Evolutionary conservation across 768 basidiomycete species (phyloP), one percentile per base, ranked within the genome.

Genomic region (Pleurotus sapidus): DNA sequence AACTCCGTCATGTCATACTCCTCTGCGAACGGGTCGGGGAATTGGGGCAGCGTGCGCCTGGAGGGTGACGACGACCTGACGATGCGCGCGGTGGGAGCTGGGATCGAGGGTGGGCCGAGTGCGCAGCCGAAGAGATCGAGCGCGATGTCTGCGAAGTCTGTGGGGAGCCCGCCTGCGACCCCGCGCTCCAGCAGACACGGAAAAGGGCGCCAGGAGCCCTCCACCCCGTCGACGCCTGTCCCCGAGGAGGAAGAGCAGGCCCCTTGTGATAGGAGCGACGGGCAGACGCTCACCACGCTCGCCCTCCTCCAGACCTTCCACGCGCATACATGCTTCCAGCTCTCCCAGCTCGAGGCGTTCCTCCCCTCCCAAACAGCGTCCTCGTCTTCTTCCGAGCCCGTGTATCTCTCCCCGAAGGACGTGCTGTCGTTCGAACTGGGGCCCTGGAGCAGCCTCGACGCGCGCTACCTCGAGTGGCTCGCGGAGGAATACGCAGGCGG

Each of bases 401-500:
- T 84, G 9, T 64, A 65, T 25, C 68, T 92, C 15, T 76, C 80
- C 1, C 82, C 89, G 9, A 83, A 78, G 62, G 88, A 91, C 58
- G 73, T 93, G 6, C 55, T 83, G 9, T 74, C 82, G 12, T 85
- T 93, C 47, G 89, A 89, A 66, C 78, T 93, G 0, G 87, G 89
- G 1, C 86, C 90, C 5, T 70, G 91, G 57, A 93, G 91, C 64
- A 72, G 75, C 4, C 65, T 86, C 47, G 91, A 93, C 60, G 85
- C 79, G n/a, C 76, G 74, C 43, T 93, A 92, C 66, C 71, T 92
- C 34, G 89, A 91, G 66, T 93, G 89, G 89, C 73, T 94, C 15
- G 82, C 77, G 1, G 77, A 78, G 50, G 87, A 89, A 68, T 89
- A 89, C 58, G 84, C 78, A 3, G 76, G 76, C 2, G 77, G 79